Percentiles rank a stretch among this genome's conserved stretches.
Evolutionary conservation across 108 stramenopile species (phyloP).

Genomic region (Discostella pseudostelligera): DNA sequence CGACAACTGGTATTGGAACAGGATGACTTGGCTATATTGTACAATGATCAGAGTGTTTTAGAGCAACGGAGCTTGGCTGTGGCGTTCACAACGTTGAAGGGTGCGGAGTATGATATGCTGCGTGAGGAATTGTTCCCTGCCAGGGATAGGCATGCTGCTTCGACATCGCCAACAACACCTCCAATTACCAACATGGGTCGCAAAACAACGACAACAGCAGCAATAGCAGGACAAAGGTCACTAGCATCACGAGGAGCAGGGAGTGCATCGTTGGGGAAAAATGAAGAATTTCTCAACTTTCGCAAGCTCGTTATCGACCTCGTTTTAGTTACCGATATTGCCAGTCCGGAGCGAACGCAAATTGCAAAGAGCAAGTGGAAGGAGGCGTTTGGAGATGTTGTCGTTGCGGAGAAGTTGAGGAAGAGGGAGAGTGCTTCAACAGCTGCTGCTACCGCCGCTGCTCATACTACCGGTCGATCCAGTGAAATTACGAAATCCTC

Average conservation of each 20-base stretch:
- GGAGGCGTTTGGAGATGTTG: conserved; percentile 79
- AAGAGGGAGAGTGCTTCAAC: not conserved
- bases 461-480: too few species aligned
- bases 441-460: too few species aligned
- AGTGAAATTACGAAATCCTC: too few species aligned
- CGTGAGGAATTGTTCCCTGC: conserved; percentile 51
- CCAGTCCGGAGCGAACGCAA: conserved; percentile 66
- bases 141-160: not conserved
- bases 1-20: conserved; percentile 18
- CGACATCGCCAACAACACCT: not conserved
- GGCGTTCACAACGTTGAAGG: conserved; percentile 66
- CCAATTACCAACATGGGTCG: too few species aligned
- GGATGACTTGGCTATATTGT: conserved; percentile 60
- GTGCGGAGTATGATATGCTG: conserved; percentile 38
- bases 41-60: conserved; percentile 80
- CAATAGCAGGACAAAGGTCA: too few species aligned
- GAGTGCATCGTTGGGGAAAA: not conserved
- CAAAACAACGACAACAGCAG: not conserved
- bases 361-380: conserved; percentile 74
- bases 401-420: conserved; percentile 19
- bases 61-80: conserved; percentile 66
- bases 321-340: conserved; percentile 57
- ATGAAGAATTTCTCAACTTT: conserved; percentile 61
- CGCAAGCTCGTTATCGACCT: conserved; percentile 60
- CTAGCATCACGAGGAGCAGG: not conserved